phyloP scores from a whole-genome alignment of 2,329 filamentous ascomycete genomes.

The Fusarium fracticaudum region DNA sequence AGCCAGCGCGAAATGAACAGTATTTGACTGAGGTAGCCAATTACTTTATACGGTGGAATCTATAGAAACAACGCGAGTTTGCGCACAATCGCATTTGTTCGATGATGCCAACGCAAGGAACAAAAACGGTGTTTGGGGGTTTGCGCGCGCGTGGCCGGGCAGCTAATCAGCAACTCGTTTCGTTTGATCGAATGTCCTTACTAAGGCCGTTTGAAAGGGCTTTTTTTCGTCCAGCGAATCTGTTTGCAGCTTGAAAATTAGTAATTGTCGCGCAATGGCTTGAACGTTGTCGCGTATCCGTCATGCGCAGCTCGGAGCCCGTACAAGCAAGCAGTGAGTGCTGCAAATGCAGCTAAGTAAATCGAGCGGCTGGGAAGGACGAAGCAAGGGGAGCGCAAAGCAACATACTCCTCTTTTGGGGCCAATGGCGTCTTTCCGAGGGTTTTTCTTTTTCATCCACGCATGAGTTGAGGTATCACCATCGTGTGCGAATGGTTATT shows the following conservation, averaged over 20 bases:
- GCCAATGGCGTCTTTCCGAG: slow-evolving; percentile 34
- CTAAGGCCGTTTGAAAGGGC: not conserved
- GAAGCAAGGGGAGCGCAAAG: slow-evolving; percentile 28
- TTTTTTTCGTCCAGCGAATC: slow-evolving; percentile 11
- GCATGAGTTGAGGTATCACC: slow-evolving; percentile 25
- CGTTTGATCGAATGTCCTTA: not conserved
- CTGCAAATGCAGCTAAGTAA: slow-evolving; percentile 10
- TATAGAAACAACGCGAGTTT: not conserved
- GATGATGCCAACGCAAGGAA: not conserved
- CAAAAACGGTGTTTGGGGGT: not conserved
- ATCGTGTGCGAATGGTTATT: slow-evolving; percentile 10
- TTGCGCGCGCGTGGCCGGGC: slow-evolving; percentile 9
- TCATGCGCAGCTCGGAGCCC: slow-evolving; percentile 21
- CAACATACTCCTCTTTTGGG: slow-evolving; percentile 37
- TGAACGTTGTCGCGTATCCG: slow-evolving; percentile 23
- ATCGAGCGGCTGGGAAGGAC: slow-evolving; percentile 27
- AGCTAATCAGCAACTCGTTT: not conserved
- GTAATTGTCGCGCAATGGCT: slow-evolving; percentile 17
- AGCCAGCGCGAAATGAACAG: not conserved
- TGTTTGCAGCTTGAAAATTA: slow-evolving; percentile 2
- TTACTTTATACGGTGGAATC: slow-evolving; percentile 8
- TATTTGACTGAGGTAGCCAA: not conserved
- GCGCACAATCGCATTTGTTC: slow-evolving; percentile 15
- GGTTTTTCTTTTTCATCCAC: slow-evolving; percentile 20
- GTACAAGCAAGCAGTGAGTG: slow-evolving; percentile 11